Base-by-base conservation (phyloP, 805 yeast genomes). In the Candida michaelii region DNA sequence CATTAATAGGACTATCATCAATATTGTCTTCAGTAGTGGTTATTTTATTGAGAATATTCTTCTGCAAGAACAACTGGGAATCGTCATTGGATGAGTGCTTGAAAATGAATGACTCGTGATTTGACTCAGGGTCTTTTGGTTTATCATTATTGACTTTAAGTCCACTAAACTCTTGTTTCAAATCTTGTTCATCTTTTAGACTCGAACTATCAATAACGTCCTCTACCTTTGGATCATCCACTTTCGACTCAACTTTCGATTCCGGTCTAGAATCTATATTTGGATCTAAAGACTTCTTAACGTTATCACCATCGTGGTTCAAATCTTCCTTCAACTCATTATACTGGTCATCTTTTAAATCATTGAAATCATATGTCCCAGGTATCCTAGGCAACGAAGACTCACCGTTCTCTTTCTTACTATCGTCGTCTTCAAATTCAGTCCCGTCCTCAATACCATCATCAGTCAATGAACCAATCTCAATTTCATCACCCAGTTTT, bases 271-370 rank as follows among this genome's bases (percentile, higher is more conserved):
- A n/a, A n/a, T 27, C 65, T 45, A 62, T 69, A 0, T 74, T 76
- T 2, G 80, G 80, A 51, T 76, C 80, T 59, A 75, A 59, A 1
- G 76, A 71, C 29, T 66, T 59, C 39, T 63, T 54, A 38, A 47
- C 58, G 27, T 35, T 36, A 10, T 6, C 36, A 27, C n/a, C n/a
- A n/a, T n/a, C n/a, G n/a, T n/a, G n/a, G n/a, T n/a, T n/a, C n/a
- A n/a, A n/a, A n/a, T n/a, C 27, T 11, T 25, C 32, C 27, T 40
- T 27, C 15, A 31, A 27, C 5, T 32, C 36, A 21, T 30, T 37
- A 14, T 33, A 18, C 17, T 41, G 19, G 13, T 37, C 45, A 27
- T 35, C 38, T 27, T 46, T 51, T n/a, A 54, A 36, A 33, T 52
- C 58, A 27, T 47, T 47, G 12, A 57, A 50, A 40, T 54, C 59